phyloP scores from a whole-genome alignment of 805 yeast species.

The Scheffersomyces amazonensis region DNA sequence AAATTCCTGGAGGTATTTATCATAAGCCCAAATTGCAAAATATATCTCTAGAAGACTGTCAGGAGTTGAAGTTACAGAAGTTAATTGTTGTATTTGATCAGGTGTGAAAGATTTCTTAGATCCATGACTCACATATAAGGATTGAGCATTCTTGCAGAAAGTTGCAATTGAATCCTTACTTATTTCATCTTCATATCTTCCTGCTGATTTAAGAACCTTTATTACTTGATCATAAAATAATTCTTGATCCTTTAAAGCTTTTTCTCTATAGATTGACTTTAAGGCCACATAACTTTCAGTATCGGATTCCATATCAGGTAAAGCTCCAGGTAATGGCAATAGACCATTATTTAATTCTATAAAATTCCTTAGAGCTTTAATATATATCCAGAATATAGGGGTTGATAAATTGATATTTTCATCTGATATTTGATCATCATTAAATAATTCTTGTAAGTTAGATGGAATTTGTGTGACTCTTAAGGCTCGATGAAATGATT shows the following conservation, averaged over 20 bases:
- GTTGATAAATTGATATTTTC: conserved; percentile 13
- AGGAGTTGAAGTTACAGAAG: conserved; percentile 8
- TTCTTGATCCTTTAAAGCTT: conserved; percentile 49
- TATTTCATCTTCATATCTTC: conserved; percentile 25
- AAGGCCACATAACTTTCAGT: conserved; percentile 59
- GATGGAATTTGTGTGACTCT: conserved; percentile 34
- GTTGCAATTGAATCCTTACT: conserved; percentile 32
- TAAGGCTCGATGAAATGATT: conserved; percentile 33
- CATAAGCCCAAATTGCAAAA: conserved; percentile 39
- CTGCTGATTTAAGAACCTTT: conserved; percentile 20
- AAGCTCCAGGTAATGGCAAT: conserved; percentile 69
- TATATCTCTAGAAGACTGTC: conserved; percentile 29
- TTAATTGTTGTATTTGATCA: conserved; percentile 12
- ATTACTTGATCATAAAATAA: conserved; percentile 33
- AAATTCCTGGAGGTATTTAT: conserved; percentile 15
- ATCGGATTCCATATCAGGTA: conserved; percentile 89
- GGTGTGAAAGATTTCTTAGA: conserved; percentile 19
- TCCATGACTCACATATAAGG: conserved; percentile 50
- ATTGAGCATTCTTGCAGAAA: conserved; percentile 64
- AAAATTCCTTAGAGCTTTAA: conserved; percentile 53
- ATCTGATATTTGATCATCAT: conserved; percentile 16
- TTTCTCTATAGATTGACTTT: conserved; percentile 54
- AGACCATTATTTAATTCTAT: conserved; percentile 29
- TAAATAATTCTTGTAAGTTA: conserved; percentile 19
- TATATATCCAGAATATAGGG: conserved; percentile 60